Percentiles rank a stretch among this genome's conserved stretches.
phyloP scores from a whole-genome alignment of 371 early-diverging fungal genomes.

The Rhizopus arrhizus region DNA sequence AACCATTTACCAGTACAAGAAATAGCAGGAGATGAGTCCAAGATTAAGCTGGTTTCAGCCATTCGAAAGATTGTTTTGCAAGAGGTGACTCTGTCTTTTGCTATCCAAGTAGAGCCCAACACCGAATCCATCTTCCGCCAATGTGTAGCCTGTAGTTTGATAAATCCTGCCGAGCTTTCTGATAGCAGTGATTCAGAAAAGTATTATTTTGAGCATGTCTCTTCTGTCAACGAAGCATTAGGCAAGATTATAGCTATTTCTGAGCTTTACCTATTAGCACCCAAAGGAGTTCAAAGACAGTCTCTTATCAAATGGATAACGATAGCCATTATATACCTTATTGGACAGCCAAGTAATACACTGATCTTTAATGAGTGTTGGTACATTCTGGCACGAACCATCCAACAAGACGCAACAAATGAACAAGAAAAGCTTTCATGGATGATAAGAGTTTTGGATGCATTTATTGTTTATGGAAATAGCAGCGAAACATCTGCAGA shows the following conservation, averaged over 20 bases:
- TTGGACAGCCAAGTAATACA: neutral
- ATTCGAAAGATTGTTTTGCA: conserved; percentile 23
- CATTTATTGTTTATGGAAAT: conserved; percentile 49
- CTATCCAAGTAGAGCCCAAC: neutral
- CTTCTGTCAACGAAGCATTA: neutral
- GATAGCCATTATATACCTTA: conserved; percentile 5
- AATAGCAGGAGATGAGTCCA: conserved; percentile 13
- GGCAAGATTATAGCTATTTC: conserved; percentile 5
- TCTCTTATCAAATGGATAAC: conserved; percentile 13
- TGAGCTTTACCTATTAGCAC: conserved; percentile 24
- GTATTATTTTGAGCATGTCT: neutral
- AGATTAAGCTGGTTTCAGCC: conserved; percentile 9
- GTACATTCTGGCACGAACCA: conserved; percentile 22
- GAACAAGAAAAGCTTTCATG: conserved; percentile 34
- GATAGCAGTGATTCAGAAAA: neutral
- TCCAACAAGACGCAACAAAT: conserved; percentile 12
- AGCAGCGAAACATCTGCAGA: neutral
- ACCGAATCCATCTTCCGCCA: neutral
- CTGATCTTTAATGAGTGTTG: conserved; percentile 13
- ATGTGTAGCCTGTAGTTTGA: conserved; percentile 1
- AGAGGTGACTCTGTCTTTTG: conserved; percentile 7
- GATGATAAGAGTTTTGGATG: conserved; percentile 56
- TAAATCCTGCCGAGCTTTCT: neutral
- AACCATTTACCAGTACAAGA: conserved; percentile 28
- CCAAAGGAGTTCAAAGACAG: conserved; percentile 23